Evolutionary conservation across 345 rosid genomes (phyloP).

Genomic region (Linum trigynum): DNA sequence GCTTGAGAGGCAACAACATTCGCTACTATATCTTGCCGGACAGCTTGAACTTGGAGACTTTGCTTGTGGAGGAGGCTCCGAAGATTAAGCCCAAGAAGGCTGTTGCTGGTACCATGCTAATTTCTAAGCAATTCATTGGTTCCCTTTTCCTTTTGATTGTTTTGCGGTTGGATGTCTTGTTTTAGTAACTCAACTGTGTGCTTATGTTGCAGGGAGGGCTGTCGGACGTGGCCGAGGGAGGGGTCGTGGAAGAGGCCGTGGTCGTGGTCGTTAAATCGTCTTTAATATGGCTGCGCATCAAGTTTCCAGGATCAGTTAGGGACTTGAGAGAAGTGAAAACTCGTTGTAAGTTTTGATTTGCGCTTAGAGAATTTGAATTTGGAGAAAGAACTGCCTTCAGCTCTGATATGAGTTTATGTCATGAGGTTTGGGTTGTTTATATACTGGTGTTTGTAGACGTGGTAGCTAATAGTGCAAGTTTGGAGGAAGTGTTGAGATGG

Average conservation of each 20-base stretch:
- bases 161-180: not conserved
- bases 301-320: not conserved
- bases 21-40: constrained; percentile 96
- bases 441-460: not conserved
- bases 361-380: not conserved
- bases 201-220: constrained; percentile 47
- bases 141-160: not conserved
- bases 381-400: not conserved
- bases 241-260: constrained; percentile 22
- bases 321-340: not conserved
- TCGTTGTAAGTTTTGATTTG: not conserved
- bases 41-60: constrained; percentile 96
- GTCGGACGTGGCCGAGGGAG: constrained; percentile 88
- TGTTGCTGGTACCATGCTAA: constrained; percentile 52
- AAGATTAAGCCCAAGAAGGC: constrained; percentile 95
- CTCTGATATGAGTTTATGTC: not conserved
- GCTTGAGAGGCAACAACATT: constrained; percentile 91
- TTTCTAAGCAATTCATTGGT: not conserved
- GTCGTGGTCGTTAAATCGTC: constrained; percentile 1
- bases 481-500: not conserved
- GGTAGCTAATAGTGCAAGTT: too few relatives aligned
- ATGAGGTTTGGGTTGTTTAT: not conserved
- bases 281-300: not conserved
- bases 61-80: constrained; percentile 92
- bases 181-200: not conserved